phyloP scores from a whole-genome alignment of 345 rosid genomes.

The Melaleuca alternifolia region DNA sequence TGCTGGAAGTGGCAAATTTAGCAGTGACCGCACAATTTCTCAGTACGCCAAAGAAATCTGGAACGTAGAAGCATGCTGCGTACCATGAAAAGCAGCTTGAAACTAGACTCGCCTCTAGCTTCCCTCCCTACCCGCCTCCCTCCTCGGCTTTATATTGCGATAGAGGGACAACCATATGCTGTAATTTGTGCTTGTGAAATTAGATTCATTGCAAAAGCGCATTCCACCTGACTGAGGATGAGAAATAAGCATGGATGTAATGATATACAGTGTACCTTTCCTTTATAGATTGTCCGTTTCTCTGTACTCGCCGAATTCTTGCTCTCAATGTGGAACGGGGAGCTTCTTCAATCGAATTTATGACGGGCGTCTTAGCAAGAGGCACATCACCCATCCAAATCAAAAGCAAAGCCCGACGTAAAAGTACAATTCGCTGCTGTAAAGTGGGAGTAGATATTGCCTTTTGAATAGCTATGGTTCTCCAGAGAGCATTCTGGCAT shows the following conservation, averaged over 20 bases:
- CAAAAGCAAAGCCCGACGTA: background rate
- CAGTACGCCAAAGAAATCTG: constrained; percentile 90
- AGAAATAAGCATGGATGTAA: background rate
- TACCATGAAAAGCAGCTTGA: constrained; percentile 23
- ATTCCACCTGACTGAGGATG: background rate
- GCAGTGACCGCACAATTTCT: constrained; percentile 81
- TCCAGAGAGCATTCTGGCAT: background rate
- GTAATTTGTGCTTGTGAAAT: background rate
- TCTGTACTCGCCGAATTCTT: background rate
- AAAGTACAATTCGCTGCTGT: background rate
- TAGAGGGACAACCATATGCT: background rate
- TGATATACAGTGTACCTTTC: background rate
- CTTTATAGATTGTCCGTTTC: background rate
- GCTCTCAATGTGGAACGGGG: background rate
- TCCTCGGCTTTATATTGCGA: background rate
- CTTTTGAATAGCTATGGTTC: background rate
- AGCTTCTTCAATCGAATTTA: background rate
- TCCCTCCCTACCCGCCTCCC: background rate
- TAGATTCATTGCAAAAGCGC: background rate
- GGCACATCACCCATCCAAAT: background rate
- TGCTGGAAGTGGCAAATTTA: constrained; percentile 86
- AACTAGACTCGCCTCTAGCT: background rate
- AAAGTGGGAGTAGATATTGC: background rate
- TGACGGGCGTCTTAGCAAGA: background rate
- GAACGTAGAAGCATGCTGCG: constrained; percentile 71